Conservation (phyloP, 768 basidiomycete species). For the Boletus tylopilopsis region DNA sequence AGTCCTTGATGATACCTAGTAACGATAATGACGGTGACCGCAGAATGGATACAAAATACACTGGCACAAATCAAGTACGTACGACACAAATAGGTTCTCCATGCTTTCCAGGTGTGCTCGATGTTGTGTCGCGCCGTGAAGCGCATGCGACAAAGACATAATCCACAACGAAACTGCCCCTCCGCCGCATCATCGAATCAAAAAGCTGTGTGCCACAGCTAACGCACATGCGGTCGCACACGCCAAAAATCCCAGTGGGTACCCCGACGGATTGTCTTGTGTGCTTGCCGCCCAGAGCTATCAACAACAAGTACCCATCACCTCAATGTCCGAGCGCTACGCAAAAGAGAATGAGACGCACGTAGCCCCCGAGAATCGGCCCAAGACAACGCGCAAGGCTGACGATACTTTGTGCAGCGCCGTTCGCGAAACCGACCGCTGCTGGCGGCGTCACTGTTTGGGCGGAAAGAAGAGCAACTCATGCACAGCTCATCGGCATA, state of each 20-base stretch:
- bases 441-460: constrained; percentile 81
- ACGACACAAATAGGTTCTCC: background rate
- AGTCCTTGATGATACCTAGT: background rate
- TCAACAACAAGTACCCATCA: background rate
- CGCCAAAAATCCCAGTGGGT: constrained; percentile 69
- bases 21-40: no score
- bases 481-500: background rate
- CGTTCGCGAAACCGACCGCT: constrained; percentile 89
- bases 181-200: constrained; percentile 66
- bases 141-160: background rate
- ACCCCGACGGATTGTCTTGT: constrained; percentile 63
- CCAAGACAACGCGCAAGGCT: constrained; percentile 90
- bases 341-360: constrained; percentile 26
- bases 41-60: background rate
- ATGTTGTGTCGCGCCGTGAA: background rate
- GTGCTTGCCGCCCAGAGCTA: constrained; percentile 77
- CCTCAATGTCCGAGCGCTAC: background rate
- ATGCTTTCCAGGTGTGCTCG: background rate
- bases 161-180: background rate
- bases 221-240: constrained; percentile 59
- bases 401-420: constrained; percentile 93
- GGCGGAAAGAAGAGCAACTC: background rate
- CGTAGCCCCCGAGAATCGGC: constrained; percentile 81
- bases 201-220: constrained; percentile 66
- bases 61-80: background rate